phyloP scores from a whole-genome alignment of 208 protist species.

The Leishmania martiniquensis region DNA sequence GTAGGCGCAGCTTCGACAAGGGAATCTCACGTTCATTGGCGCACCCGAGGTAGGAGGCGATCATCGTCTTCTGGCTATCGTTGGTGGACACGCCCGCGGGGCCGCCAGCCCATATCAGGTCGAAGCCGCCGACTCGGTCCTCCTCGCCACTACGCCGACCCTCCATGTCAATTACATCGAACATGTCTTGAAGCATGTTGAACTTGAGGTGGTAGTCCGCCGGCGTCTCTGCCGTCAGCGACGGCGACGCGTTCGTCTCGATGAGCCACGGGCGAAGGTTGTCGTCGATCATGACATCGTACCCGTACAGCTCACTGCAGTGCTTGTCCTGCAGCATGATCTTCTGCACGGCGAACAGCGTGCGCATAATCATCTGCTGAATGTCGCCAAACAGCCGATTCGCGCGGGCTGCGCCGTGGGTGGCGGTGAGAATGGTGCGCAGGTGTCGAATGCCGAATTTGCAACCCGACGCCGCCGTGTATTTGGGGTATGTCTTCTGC shows the following conservation, averaged over 20 bases:
- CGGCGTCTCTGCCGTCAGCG: conserved; percentile 92
- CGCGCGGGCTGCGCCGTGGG: conserved; percentile 75
- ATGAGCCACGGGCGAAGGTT: conserved; percentile 88
- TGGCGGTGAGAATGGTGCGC: conserved; percentile 81
- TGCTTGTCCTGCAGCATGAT: conserved; percentile 84
- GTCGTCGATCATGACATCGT: conserved; percentile 92
- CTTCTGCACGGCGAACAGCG: conserved; percentile 79
- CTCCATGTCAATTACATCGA: conserved; percentile 92
- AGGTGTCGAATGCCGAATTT: conserved; percentile 89
- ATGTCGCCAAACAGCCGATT: conserved; percentile 94
- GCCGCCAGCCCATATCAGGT: conserved; percentile 90
- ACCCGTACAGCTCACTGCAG: conserved; percentile 93
- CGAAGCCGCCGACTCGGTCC: conserved; percentile 87
- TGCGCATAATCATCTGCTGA: conserved; percentile 91
- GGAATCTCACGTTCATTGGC: conserved; percentile 88
- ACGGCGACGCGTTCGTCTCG: conserved; percentile 93
- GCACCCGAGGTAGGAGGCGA: conserved; percentile 71
- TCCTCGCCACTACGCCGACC: conserved; percentile 72
- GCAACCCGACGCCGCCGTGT: conserved; percentile 79
- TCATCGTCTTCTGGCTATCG: conserved; percentile 26
- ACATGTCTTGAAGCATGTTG: conserved; percentile 94
- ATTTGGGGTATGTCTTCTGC: conserved; percentile 96
- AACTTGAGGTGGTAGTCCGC: conserved; percentile 96
- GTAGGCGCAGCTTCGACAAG: conserved; percentile 81
- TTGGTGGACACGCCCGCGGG: conserved; percentile 40